Evolutionary conservation across 2,329 filamentous ascomycete genomes (phyloP).

Genomic region (Monosporascus sp.): DNA sequence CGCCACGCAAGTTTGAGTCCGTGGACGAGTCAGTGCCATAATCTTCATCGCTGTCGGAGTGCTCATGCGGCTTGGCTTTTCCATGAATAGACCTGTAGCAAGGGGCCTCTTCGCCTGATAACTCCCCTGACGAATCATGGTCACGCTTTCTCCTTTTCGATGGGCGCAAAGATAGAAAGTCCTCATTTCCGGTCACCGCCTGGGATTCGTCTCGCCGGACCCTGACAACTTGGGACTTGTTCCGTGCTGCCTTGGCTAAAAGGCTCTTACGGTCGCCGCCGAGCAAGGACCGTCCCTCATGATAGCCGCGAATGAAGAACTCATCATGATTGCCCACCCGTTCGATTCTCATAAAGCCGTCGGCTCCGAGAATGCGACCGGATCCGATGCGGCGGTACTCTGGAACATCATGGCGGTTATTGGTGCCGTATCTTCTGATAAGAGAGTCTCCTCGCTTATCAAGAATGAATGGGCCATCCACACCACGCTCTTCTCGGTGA

Average conservation of each 20-base stretch:
- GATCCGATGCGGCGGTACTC: conserved; percentile 63
- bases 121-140: conserved; percentile 26
- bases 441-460: conserved; percentile 75
- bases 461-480: conserved; percentile 45
- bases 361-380: conserved; percentile 66
- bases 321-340: conserved; percentile 53
- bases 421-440: conserved; percentile 67
- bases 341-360: conserved; percentile 59
- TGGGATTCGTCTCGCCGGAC: conserved; percentile 28
- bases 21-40: conserved; percentile 41
- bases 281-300: conserved; percentile 37
- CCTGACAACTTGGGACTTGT: conserved; percentile 35
- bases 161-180: conserved; percentile 43
- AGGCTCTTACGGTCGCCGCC: conserved; percentile 43
- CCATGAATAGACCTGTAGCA: conserved; percentile 62
- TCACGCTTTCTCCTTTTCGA: conserved; percentile 38
- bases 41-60: conserved; percentile 45
- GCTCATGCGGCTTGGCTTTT: conserved; percentile 47
- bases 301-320: conserved; percentile 44
- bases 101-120: conserved; percentile 42
- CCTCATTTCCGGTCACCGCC: conserved; percentile 26
- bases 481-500: conserved; percentile 2
- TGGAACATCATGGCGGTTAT: conserved; percentile 68
- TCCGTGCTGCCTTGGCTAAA: conserved; percentile 35
- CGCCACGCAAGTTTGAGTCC: conserved; percentile 24